These are phyloP conservation scores for Leccinum fuscescens DNA, from an alignment of 1,284 basidiomycete species.

Conservation along the genomic window DNA sequence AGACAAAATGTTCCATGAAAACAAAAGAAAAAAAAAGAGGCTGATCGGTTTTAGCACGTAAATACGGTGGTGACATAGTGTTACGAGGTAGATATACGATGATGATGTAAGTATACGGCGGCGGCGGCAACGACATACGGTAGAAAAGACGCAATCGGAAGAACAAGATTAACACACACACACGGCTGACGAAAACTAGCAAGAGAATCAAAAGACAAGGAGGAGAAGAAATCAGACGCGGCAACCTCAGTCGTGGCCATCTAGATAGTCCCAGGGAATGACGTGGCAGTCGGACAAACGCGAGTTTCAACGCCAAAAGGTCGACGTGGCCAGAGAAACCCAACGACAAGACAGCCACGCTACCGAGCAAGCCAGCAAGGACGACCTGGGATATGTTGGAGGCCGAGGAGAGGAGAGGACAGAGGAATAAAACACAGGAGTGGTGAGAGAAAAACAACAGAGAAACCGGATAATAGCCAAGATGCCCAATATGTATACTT, in stretches of 20 bases:
- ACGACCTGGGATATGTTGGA: constrained; percentile 37
- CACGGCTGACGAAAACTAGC: constrained; percentile 6
- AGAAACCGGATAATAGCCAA: constrained; percentile 25
- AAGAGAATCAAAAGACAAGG: neutral
- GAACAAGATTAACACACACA: constrained; percentile 25
- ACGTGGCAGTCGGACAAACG: constrained; percentile 13
- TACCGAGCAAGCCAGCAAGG: constrained; percentile 3
- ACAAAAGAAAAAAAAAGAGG: neutral
- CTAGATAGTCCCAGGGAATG: constrained; percentile 15
- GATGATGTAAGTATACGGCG: constrained; percentile 24
- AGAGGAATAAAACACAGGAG: constrained; percentile 12
- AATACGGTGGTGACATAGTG: constrained; percentile 25
- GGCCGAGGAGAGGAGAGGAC: constrained; percentile 24
- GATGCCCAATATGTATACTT: constrained; percentile 36
- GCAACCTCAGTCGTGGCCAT: constrained; percentile 7
- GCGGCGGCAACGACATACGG: constrained; percentile 1
- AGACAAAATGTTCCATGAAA: neutral
- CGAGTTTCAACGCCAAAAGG: neutral
- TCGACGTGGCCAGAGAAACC: constrained; percentile 7
- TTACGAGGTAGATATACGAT: constrained; percentile 24
- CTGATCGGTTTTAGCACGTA: constrained; percentile 6
- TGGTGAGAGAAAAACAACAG: constrained; percentile 6
- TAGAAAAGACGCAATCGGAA: neutral
- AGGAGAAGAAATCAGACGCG: neutral
- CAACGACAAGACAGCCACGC: constrained; percentile 8